Percentiles rank a stretch among this genome's conserved stretches.
These are phyloP conservation scores for Blastomyces parvus DNA, from an alignment of 2,329 filamentous ascomycete species.

Conservation along the genomic window DNA sequence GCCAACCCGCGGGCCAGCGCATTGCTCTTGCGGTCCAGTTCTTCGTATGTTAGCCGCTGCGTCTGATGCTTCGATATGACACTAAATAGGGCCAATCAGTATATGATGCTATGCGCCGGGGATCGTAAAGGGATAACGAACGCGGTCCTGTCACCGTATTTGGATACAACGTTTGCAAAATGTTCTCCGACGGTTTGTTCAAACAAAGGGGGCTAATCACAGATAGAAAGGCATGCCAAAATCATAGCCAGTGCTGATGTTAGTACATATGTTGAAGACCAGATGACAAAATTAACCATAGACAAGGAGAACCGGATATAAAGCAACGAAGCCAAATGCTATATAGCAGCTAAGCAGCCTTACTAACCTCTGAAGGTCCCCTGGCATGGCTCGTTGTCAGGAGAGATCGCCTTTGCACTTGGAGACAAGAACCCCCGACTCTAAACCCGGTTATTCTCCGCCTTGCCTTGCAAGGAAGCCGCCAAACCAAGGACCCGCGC, in stretches of 20 bases:
- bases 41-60: slow-evolving; percentile 58
- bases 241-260: background rate
- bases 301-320: background rate
- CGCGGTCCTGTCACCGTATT: slow-evolving; percentile 43
- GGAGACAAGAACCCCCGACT: background rate
- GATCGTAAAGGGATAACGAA: slow-evolving; percentile 26
- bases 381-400: slow-evolving; percentile 25
- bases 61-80: slow-evolving; percentile 55
- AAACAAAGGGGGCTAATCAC: slow-evolving; percentile 35
- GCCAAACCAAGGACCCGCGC: slow-evolving; percentile 5
- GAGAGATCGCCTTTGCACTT: slow-evolving; percentile 16
- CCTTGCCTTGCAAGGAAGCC: slow-evolving; percentile 1
- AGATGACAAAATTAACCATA: background rate
- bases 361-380: slow-evolving; percentile 25
- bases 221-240: background rate
- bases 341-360: slow-evolving; percentile 21
- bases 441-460: background rate
- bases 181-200: slow-evolving; percentile 41
- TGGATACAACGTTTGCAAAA: slow-evolving; percentile 36
- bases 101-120: background rate
- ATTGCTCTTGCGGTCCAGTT: slow-evolving; percentile 68
- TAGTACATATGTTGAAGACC: background rate
- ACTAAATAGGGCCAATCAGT: slow-evolving; percentile 24
- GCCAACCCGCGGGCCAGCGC: slow-evolving; percentile 60
- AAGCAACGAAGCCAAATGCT: slow-evolving; percentile 15